Evolutionary conservation across 768 basidiomycete genomes (phyloP), one percentile per base, ranked within the genome.

Genomic region (Peribolospora kevripleyi): DNA sequence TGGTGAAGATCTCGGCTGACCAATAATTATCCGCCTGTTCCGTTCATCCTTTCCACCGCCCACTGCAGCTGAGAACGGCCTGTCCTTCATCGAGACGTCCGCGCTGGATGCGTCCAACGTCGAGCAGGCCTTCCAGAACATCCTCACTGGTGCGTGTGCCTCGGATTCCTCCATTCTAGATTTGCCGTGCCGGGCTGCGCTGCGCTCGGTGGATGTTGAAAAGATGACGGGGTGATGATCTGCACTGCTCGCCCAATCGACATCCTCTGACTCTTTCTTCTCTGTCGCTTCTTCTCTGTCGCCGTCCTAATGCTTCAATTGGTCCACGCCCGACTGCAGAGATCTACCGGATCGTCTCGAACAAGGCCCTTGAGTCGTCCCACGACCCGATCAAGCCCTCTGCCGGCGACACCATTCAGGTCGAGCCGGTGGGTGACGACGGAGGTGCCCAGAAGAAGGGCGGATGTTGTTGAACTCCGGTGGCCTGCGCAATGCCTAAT

Each of bases 41-140:
- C 25, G 25, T 25, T 25, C 36, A 37, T 39, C 11, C 39, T 25
- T 25, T 50, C 48, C 52, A 36, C 25, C 25, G 25, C 63, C 7
- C 37, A 43, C 14, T 14, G 4, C 52, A 86, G 86, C 82, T 62
- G 87, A 91, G 71, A 87, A 90, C 64, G 80, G 79, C 25, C 69
- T 95, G 62, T 84, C 82, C 54, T 91, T 91, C 75, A 91, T 98
- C 61, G 91, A 98, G 74, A 98, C 91, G 58, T 98, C 91, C 65
- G 91, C 91, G 71, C 80, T 97, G 76, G 93, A 98, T 78, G 86
- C 91, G 63, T 90, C 87, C 52, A 93, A 95, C 71, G 90, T 98
- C 70, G 91, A 97, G 71, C 71, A 76, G 55, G 93, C 91, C 52
- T 98, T 98, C 80, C 88, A 97, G 68, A 87, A 79, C 56, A 95